These are phyloP conservation scores for Verticillium zaregamsianum DNA, from an alignment of 2,329 filamentous ascomycete species.

Conservation along the genomic window DNA sequence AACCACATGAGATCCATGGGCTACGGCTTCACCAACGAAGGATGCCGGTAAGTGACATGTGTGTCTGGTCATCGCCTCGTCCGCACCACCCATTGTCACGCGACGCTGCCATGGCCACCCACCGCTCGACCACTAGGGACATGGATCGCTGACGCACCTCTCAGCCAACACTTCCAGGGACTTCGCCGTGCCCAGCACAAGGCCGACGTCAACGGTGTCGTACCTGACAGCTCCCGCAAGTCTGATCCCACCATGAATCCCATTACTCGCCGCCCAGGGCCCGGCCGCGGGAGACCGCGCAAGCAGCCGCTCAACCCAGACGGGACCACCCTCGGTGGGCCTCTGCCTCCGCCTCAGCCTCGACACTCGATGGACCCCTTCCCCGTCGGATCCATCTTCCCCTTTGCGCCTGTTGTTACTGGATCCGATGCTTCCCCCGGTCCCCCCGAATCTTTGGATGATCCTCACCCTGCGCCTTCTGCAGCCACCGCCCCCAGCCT, in stretches of 20 bases:
- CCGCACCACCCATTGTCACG: not conserved
- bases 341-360: not conserved
- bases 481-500: too few relatives aligned
- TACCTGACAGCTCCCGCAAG: constrained; percentile 29
- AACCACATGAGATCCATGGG: constrained; percentile 56
- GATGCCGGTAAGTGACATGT: constrained; percentile 50
- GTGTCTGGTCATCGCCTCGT: not conserved
- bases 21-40: constrained; percentile 62
- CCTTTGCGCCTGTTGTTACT: too few relatives aligned
- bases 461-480: too few relatives aligned
- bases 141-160: not conserved
- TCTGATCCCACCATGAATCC: constrained; percentile 51
- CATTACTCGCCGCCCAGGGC: constrained; percentile 56
- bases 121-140: not conserved
- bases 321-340: not conserved
- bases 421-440: not conserved
- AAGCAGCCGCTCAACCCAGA: constrained; percentile 32
- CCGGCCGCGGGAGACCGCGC: constrained; percentile 49
- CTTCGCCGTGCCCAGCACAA: constrained; percentile 53
- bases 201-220: constrained; percentile 33
- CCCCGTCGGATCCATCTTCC: too few relatives aligned
- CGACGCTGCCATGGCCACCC: not conserved
- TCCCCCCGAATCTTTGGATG: too few relatives aligned
- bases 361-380: too few relatives aligned
- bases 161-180: constrained; percentile 59